Conservation (phyloP, 805 yeast genomes). For the Candida piceae region DNA sequence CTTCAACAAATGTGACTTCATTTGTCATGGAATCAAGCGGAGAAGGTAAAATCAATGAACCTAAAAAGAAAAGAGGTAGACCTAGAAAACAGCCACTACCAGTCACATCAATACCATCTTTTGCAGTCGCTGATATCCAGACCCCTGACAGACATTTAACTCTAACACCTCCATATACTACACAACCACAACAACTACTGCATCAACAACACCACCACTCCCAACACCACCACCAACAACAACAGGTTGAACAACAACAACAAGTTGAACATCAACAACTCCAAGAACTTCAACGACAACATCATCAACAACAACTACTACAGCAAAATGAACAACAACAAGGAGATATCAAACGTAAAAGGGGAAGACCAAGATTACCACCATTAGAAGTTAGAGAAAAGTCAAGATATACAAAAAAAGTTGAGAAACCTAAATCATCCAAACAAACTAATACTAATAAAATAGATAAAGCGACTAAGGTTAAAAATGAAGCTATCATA, state of each 20-base stretch:
- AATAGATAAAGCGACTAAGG: not conserved
- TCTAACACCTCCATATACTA: not conserved
- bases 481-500: too few species aligned
- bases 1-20: not conserved
- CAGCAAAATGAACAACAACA: not conserved
- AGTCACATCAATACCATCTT: not conserved
- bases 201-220: too few species aligned
- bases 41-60: not conserved
- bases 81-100: conserved; percentile 19
- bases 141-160: not conserved
- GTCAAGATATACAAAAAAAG: conserved; percentile 21
- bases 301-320: too few species aligned
- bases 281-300: not conserved
- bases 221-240: too few species aligned
- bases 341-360: conserved; percentile 15
- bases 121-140: too few species aligned
- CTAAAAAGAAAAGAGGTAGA: conserved; percentile 22
- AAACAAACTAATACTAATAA: not conserved
- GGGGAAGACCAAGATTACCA: conserved; percentile 28
- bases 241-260: not conserved
- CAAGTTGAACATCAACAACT: not conserved
- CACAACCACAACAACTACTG: not conserved
- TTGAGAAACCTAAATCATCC: conserved; percentile 8
- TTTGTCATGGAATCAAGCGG: not conserved
- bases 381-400: conserved; percentile 23